Base-by-base conservation (phyloP, 2,329 filamentous ascomycete species). In the Pseudogymnoascus sp. region DNA sequence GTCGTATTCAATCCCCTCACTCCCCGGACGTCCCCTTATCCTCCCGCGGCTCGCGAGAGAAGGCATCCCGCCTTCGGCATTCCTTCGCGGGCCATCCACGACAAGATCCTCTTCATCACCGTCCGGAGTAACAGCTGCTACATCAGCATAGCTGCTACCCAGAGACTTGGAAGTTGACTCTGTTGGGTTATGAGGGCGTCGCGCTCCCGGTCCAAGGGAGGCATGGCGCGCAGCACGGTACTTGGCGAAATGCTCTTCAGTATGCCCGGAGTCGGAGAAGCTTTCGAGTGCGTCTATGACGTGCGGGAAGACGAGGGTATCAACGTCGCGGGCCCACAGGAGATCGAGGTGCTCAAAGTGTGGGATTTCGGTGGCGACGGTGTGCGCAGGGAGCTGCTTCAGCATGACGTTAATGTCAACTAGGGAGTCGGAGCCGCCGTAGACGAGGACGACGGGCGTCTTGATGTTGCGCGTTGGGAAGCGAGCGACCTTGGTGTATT, bases 331-430 rank as follows among this genome's bases (percentile, higher is more conserved):
- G 0, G 90, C 95, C 95, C 95, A 99, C 0, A 99, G 80, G 71
- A 99, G 96, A 75, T 99, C 95, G 23, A 99, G 84, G 75, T 99
- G 95, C 75, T 99, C 95, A 74, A 96, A 99, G 73, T 96, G 91
- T 0, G 89, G 86, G 44, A 99, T 89, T 72, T 93, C 89, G 38
- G 87, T 95, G 1, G 91, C 91, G 2, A 93, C 82, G 0, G 95
- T 97, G 74, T 91, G 90, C 21, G 82, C 80, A 0, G 95, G 95
- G 11, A 99, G 80, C 74, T 96, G 92, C 72, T 87, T 88, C 63
- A 96, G 79, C 93, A 97, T 97, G 65, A 93, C 84, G 35, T 89
- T 84, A 74, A 99, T 97, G 72, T 97, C 93, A 2, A 99, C 91
- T 28, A 99, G 79, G 61, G 92, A 96, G 76, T 99, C 95, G 67